Evolutionary conservation across 805 yeast species (phyloP).

Genomic region (Clavispora vitiphila): DNA sequence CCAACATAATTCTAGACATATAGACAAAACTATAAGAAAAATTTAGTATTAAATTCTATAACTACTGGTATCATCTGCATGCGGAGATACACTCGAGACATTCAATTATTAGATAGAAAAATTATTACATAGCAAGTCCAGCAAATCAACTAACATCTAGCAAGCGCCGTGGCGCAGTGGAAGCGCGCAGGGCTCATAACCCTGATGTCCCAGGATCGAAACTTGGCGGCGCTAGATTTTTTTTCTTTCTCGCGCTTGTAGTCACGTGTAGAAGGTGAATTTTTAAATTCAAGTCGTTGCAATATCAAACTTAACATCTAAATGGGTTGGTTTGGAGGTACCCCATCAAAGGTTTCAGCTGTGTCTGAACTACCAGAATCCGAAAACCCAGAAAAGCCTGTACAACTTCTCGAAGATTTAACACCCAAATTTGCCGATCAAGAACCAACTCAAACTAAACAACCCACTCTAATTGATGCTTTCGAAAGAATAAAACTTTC

Average conservation of each 20-base stretch:
- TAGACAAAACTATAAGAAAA: too few relatives aligned
- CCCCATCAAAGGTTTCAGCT: constrained; percentile 34
- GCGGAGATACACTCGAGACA: too few relatives aligned
- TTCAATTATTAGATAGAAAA: too few relatives aligned
- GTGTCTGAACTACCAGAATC: constrained; percentile 24
- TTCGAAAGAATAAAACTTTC: constrained; percentile 37
- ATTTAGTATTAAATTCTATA: too few relatives aligned
- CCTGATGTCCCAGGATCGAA: constrained; percentile 98
- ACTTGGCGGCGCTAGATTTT: constrained; percentile 81
- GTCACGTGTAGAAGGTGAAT: neutral
- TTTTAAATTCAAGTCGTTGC: neutral
- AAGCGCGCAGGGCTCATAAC: constrained; percentile 99
- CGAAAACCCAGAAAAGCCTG: constrained; percentile 12
- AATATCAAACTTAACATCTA: neutral
- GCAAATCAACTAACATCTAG: neutral
- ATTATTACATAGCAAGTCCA: too few relatives aligned
- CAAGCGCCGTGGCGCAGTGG: constrained; percentile 97
- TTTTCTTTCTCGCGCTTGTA: constrained; percentile 13
- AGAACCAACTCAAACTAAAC: constrained; percentile 16
- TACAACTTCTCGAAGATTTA: constrained; percentile 43
- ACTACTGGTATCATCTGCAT: too few relatives aligned
- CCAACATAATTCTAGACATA: too few relatives aligned
- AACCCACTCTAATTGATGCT: constrained; percentile 30
- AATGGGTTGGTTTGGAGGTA: constrained; percentile 43
- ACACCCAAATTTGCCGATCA: constrained; percentile 47